Evolutionary conservation across 345 rosid species (phyloP).

Genomic region (Durio zibethinus): DNA sequence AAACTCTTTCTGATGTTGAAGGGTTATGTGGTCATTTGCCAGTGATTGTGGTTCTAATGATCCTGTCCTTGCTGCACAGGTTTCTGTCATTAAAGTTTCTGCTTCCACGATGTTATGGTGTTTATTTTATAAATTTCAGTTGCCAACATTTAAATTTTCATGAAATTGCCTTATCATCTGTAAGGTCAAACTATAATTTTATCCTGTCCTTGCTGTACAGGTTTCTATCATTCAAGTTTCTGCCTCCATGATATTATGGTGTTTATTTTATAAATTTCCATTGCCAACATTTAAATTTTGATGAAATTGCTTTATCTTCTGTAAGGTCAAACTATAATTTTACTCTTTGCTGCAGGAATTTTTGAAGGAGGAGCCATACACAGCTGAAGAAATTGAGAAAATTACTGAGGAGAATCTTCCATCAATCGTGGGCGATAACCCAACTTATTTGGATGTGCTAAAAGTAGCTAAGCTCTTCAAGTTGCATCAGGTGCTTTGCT

Average conservation of each 20-base stretch:
- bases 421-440: constrained; percentile 57
- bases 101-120: background rate
- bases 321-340: background rate
- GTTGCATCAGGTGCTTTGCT: constrained; percentile 63
- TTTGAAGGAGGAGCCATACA: constrained; percentile 76
- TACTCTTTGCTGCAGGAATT: constrained; percentile 43
- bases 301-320: background rate
- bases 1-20: constrained; percentile 94
- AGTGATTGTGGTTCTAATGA: constrained; percentile 53
- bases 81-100: constrained; percentile 30
- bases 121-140: background rate
- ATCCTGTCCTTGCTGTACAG: constrained; percentile 83
- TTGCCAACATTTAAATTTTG: background rate
- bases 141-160: background rate
- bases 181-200: background rate
- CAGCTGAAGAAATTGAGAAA: constrained; percentile 70
- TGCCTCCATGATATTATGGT: background rate
- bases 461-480: constrained; percentile 74
- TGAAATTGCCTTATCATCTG: background rate
- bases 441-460: constrained; percentile 78
- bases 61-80: constrained; percentile 88
- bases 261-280: background rate
- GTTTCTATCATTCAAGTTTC: constrained; percentile 38
- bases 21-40: constrained; percentile 75
- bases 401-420: constrained; percentile 48